phyloP scores from a whole-genome alignment of 306 rosid species.

The Prunus dulcis region DNA sequence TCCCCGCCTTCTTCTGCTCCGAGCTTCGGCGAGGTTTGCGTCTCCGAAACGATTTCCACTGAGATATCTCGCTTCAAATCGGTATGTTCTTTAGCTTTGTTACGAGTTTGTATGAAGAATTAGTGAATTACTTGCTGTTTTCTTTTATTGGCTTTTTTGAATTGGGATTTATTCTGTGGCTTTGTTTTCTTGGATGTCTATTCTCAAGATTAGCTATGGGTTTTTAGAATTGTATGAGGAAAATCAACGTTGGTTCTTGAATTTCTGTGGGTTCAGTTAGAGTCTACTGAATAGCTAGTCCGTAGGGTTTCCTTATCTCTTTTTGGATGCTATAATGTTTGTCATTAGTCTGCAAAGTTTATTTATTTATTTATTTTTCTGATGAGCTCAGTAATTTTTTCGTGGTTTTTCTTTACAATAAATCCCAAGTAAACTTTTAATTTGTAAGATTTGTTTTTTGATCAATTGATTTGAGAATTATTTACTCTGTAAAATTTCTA shows the following conservation, averaged over 20 bases:
- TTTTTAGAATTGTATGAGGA: neutral
- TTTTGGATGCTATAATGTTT: neutral
- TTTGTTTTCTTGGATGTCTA: neutral
- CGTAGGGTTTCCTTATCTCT: neutral
- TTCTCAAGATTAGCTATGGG: neutral
- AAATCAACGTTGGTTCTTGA: neutral
- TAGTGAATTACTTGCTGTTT: neutral
- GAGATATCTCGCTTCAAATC: constrained; percentile 29
- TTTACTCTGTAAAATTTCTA: neutral
- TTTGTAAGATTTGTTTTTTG: neutral
- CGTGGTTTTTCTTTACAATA: neutral
- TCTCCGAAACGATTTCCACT: constrained; percentile 16
- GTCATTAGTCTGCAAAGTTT: neutral
- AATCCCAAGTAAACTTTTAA: neutral
- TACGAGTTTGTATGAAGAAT: neutral
- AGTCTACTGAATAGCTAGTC: neutral
- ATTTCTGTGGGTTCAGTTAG: neutral
- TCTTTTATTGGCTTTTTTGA: neutral
- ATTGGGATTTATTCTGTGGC: neutral
- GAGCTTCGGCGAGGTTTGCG: constrained; percentile 44
- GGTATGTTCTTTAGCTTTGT: constrained; percentile 1
- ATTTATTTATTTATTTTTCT: too few relatives aligned
- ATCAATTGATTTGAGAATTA: neutral
- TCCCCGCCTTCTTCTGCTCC: constrained; percentile 54
- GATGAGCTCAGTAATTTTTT: neutral